Conservation (phyloP, 2,329 filamentous ascomycete species). For the Arthrobotrys musiformis region DNA sequence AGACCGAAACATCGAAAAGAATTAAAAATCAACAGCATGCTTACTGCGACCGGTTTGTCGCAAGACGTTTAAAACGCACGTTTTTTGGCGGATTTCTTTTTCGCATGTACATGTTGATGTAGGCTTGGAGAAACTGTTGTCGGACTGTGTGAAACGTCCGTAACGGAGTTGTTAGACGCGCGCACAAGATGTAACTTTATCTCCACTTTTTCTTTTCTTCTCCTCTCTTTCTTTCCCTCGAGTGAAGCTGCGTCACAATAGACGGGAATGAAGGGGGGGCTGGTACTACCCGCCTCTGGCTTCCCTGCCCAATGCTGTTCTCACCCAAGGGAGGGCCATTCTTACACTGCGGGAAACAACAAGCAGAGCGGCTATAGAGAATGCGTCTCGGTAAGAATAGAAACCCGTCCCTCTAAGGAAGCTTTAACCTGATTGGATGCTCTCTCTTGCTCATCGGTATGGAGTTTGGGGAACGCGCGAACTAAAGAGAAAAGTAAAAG, state of each 20-base stretch:
- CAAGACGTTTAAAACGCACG: constrained; percentile 40
- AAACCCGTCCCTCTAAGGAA: constrained; percentile 51
- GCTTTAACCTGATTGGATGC: constrained; percentile 49
- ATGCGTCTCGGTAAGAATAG: constrained; percentile 52
- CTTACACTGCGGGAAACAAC: constrained; percentile 45
- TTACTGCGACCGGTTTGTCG: background rate
- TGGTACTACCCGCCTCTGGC: constrained; percentile 53
- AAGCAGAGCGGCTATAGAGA: constrained; percentile 54
- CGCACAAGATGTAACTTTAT: constrained; percentile 55
- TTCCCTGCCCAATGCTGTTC: constrained; percentile 22
- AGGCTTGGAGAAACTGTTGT: constrained; percentile 12
- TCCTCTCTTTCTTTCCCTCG: background rate
- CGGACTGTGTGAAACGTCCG: constrained; percentile 46
- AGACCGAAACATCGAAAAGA: constrained; percentile 4
- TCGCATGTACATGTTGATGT: background rate
- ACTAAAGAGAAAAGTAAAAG: constrained; percentile 9
- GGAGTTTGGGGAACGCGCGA: constrained; percentile 22
- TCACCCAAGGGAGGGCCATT: constrained; percentile 24
- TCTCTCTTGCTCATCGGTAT: background rate
- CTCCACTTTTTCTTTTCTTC: too few relatives aligned
- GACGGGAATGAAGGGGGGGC: constrained; percentile 47
- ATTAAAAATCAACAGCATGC: background rate
- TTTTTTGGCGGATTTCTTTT: background rate
- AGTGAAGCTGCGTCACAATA: constrained; percentile 30
- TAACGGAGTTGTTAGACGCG: constrained; percentile 53